phyloP scores from a whole-genome alignment of 1,284 basidiomycete species.

The Amylostereum chailletii region DNA sequence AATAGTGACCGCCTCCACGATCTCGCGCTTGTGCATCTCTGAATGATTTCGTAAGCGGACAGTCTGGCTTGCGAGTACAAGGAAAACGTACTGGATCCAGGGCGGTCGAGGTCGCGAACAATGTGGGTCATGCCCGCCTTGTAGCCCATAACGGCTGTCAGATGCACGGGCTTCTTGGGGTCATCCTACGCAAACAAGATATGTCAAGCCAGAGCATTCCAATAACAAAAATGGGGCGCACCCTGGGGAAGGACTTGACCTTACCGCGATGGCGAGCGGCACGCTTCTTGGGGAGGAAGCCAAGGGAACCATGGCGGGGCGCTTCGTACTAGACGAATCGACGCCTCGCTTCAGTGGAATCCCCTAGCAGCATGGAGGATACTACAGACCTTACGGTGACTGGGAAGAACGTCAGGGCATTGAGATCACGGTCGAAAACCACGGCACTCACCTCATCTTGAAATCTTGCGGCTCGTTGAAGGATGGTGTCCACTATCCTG shows the following conservation, averaged over 20 bases:
- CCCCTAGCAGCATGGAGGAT: slow-evolving; percentile 6
- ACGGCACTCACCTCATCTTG: slow-evolving; percentile 30
- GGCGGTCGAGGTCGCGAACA: slow-evolving; percentile 98
- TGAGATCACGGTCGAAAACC: not conserved
- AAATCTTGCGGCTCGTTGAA: slow-evolving; percentile 20
- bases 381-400: slow-evolving; percentile 33
- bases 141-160: slow-evolving; percentile 98
- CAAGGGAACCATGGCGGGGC: slow-evolving; percentile 90
- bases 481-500: too few relatives aligned
- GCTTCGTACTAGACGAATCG: slow-evolving; percentile 73
- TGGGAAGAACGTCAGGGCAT: slow-evolving; percentile 8
- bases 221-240: slow-evolving; percentile 22
- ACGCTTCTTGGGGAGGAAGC: slow-evolving; percentile 91
- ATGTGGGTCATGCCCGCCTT: slow-evolving; percentile 99
- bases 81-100: slow-evolving; percentile 80
- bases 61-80: slow-evolving; percentile 5
- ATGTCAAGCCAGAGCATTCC: not conserved
- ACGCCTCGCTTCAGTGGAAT: slow-evolving; percentile 15
- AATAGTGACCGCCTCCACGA: slow-evolving; percentile 96
- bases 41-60: slow-evolving; percentile 11
- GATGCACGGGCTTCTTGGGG: slow-evolving; percentile 97
- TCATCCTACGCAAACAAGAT: slow-evolving; percentile 67
- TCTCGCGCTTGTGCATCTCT: slow-evolving; percentile 99
- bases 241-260: slow-evolving; percentile 98
- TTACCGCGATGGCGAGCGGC: slow-evolving; percentile 94